These are phyloP conservation scores for Talaromyces sp. DNA, from an alignment of 2,329 filamentous ascomycete species.

Conservation along the genomic window DNA sequence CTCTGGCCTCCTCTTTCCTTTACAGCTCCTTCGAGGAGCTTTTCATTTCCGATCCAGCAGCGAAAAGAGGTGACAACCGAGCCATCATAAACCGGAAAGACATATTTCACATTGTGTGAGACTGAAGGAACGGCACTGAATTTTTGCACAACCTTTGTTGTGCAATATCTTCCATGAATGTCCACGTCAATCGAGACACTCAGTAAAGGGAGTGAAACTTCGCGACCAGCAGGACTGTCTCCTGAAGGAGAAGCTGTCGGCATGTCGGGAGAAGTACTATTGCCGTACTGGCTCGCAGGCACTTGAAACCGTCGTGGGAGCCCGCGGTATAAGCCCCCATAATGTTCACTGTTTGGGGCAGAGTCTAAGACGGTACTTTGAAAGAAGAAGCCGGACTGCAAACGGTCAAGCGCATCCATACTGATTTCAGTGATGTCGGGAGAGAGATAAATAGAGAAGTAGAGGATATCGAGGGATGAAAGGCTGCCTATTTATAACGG, in stretches of 20 bases:
- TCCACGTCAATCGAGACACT: constrained; percentile 1
- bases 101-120: neutral
- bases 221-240: no score
- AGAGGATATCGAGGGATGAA: neutral
- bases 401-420: neutral
- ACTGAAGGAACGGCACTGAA: neutral
- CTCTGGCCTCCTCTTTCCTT: neutral
- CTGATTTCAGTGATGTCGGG: neutral
- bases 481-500: neutral
- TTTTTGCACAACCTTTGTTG: neutral
- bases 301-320: no score
- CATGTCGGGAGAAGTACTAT: no score
- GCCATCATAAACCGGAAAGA: constrained; percentile 1
- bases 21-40: neutral
- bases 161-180: neutral
- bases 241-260: no score
- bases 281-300: no score
- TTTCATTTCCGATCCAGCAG: neutral
- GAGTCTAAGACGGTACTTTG: neutral
- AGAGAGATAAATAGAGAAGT: neutral
- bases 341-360: neutral
- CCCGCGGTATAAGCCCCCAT: no score
- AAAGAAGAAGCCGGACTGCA: neutral
- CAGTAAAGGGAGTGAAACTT: neutral
- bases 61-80: constrained; percentile 1